Evolutionary conservation across 148 eudicot species (phyloP), one percentile per base, ranked within the genome.

Genomic region (Amaranthus palmeri): DNA sequence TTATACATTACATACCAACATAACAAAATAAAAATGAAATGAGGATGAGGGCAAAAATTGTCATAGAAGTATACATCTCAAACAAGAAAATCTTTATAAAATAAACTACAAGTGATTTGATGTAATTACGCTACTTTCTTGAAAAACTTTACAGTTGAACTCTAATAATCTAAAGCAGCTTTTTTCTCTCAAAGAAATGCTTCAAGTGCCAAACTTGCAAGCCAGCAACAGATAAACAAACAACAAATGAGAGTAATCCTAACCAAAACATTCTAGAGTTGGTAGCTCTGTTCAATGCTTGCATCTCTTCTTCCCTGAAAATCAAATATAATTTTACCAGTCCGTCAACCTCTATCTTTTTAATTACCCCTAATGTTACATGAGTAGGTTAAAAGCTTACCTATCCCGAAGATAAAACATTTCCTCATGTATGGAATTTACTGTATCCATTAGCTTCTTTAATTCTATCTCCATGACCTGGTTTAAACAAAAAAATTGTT

Each of bases 231-330:
- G 92, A 88, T 60, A 85, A 73, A 83, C 96, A 89, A 68, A 92
- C 69, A 40, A 86, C 25, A 18, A 95, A 74, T 15, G 97, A 91
- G 60, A 90, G 86, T 67, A 88, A 77, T 78, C 93, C 79, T 74
- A 95, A 82, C 90, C 92, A 91, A 42, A 72, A 86, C 96, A 93
- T 93, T 79, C 78, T 87, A 1, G 91, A 82, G 79, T 85, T 91
- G 7, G 98, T 93, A 3, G 83, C 15, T 70, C 62, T 69, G 77
- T 88, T 93, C 71, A 93, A 87, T 12, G 79, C 82, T 75, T 87
- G 98, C 98, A 93, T 93, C 81, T 88, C 98, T 74, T 84, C 86
- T 81, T 90, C 96, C 87, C 98, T 93, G 88, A 4, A 52, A 17
- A 67, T 46, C 42, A 52, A 54, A 65, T 9, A 25, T 25, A 0